Base-by-base conservation (phyloP, 805 yeast species). In the Middelhovenomyces tepae region DNA sequence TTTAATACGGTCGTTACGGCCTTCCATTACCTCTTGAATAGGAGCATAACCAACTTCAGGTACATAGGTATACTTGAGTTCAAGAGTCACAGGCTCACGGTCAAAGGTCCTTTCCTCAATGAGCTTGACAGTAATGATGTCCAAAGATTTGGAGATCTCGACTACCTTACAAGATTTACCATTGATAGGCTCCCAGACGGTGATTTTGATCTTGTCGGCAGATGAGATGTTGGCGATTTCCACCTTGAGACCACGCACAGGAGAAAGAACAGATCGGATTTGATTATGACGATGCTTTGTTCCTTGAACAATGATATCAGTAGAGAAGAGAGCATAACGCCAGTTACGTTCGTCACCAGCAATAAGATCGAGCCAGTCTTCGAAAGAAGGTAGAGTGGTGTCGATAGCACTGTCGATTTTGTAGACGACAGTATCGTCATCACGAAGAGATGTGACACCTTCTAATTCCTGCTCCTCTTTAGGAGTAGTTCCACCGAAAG, bases 1-100 rank as follows among this genome's bases (percentile, higher is more conserved):
- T 67, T 91, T 91, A 62, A 93, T 89, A 60, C 97, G 75, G 40
- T 73, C 74, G 63, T 91, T 91, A 68, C 98, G 78, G 50, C 78
- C 91, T 44, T 76, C 82, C 78, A 84, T 80, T 23, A 80, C 73
- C 64, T 91, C 98, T 45, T 76, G 67, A 47, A 91, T 81, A 54
- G 98, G 97, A 39, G 95, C 94, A 55, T 80, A 87, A n/a, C 98
- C 98, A 56, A 80, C 83, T 33, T 73, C 69, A 18, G 95, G 84
- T 50, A 75, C 68, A 66, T 79, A 91, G 34, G 64, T 72, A 73
- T 79, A 93, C 44, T 75, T 66, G 61, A 91, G 73, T 45, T 79
- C 75, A 53, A 91, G 71, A 23, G 82, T 72, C 40, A 76, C 84
- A 20, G 95, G 76, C 44, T 62, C 61, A 41, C 73, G 73, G 50